phyloP scores from a whole-genome alignment of 495 filamentous ascomycete genomes.

The Xylaria curta region DNA sequence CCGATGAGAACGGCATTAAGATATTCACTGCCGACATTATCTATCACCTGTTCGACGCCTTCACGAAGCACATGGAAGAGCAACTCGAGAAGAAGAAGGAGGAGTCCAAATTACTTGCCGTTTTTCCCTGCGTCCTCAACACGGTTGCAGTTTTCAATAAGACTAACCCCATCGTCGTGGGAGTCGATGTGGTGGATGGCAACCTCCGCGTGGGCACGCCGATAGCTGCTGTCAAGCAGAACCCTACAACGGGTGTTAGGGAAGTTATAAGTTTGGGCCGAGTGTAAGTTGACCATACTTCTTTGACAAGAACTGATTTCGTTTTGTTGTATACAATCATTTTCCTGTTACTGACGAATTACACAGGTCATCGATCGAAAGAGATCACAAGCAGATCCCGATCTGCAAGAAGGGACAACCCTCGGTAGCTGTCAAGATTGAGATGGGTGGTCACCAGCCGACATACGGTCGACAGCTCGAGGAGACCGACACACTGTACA shows the following conservation, averaged over 20 bases:
- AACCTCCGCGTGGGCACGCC: constrained; percentile 85
- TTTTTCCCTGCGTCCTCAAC: constrained; percentile 92
- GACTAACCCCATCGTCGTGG: constrained; percentile 92
- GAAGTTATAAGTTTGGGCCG: constrained; percentile 85
- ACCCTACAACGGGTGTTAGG: constrained; percentile 77
- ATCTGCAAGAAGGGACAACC: constrained; percentile 96
- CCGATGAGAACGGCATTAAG: constrained; percentile 94
- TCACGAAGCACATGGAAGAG: constrained; percentile 90
- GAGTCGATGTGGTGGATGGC: constrained; percentile 93
- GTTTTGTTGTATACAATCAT: not conserved
- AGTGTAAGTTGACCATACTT: constrained; percentile 74
- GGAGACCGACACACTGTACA: constrained; percentile 89
- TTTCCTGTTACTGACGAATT: constrained; percentile 14
- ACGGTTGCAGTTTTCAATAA: constrained; percentile 98
- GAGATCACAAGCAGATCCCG: constrained; percentile 92
- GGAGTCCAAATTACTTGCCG: constrained; percentile 90
- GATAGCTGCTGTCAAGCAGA: constrained; percentile 81
- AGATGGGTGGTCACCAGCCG: constrained; percentile 90
- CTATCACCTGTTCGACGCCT: constrained; percentile 96
- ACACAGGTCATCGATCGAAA: constrained; percentile 86
- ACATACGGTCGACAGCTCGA: constrained; percentile 95
- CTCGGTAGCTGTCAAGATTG: constrained; percentile 96
- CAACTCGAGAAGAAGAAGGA: constrained; percentile 91
- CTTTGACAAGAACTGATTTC: not conserved
- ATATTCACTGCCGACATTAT: constrained; percentile 99